Evolutionary conservation across 176 grass and related monocot species (phyloP), one percentile per base, ranked within the genome.

Genomic region (Otatea glauca): DNA sequence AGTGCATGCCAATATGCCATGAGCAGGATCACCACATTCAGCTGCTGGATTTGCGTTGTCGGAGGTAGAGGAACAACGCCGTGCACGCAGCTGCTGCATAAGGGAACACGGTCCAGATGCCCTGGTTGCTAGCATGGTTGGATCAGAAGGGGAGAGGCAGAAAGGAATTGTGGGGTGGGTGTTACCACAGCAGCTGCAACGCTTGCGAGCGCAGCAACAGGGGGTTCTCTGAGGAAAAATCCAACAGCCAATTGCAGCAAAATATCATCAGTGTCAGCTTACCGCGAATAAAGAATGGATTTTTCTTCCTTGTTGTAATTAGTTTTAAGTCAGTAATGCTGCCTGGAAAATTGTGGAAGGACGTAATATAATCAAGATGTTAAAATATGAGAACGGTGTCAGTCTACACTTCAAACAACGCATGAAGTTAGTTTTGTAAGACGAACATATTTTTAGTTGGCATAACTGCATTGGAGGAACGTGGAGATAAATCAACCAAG

Each of bases 101-200:
- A 51, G 94, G 94, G 61, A 97, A 89, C 50, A 83, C 23, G 27
- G 77, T 94, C 84, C 88, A 97, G 59, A 94, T 79, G 39, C 92
- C 92, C 92, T 97, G 87, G 14, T 85, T 77, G 32, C 29, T 72
- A 45, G 61, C 42, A 72, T 23, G 54, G 53, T 27, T 53, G 18
- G 79, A 70, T 88, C 48, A 89, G 44, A 74, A 41, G 51, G 50
- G 7, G 29, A 7, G 20, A 65, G 50, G 89, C 18, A 47, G 21
- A 44, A 20, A 83, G 29, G 15, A 14, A 65, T 14, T 54, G n/a
- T n/a, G n/a, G n/a, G n/a, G 58, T 17, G 43, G 20, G 5, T 49
- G 43, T 37, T 17, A 97, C 94, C 94, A 97, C 92, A 59, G 44
- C 88, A 66, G 94, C 90, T 70, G 94, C 94, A 38, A 97, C 92